phyloP scores from a whole-genome alignment of 352 stramenopile species.

The Pythium brassicae region DNA sequence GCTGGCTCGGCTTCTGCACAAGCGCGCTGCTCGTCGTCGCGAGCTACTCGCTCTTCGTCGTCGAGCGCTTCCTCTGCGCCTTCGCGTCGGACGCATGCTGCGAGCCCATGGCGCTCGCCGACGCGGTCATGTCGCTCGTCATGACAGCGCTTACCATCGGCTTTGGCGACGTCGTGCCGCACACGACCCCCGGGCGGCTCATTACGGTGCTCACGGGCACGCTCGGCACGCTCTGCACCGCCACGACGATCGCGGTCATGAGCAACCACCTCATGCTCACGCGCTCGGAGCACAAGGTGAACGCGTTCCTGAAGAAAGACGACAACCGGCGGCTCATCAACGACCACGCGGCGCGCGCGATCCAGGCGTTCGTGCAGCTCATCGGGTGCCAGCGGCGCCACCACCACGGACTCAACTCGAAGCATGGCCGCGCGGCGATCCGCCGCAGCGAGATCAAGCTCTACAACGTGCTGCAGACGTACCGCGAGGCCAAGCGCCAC shows the following conservation, averaged over 20 bases:
- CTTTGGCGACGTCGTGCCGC: constrained; percentile 62
- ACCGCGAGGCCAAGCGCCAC: constrained; percentile 51
- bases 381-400: constrained; percentile 35
- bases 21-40: constrained; percentile 32
- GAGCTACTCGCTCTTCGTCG: constrained; percentile 60
- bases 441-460: constrained; percentile 47
- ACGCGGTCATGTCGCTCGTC: constrained; percentile 61
- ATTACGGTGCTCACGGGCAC: constrained; percentile 47
- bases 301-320: constrained; percentile 74
- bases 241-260: constrained; percentile 75
- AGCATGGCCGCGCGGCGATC: constrained; percentile 3
- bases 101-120: constrained; percentile 38
- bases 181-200: constrained; percentile 38
- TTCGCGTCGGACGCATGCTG: constrained; percentile 55
- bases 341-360: constrained; percentile 49
- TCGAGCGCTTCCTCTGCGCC: constrained; percentile 70
- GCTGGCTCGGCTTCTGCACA: constrained; percentile 41
- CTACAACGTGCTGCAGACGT: constrained; percentile 49
- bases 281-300: constrained; percentile 76
- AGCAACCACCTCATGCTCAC: constrained; percentile 70
- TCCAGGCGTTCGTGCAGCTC: constrained; percentile 64
- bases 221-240: constrained; percentile 50
- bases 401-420: constrained; percentile 15
- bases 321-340: constrained; percentile 56
- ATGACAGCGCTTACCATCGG: constrained; percentile 75